phyloP scores from a whole-genome alignment of 2,329 filamentous ascomycete genomes.

The Trichophyton equinum region DNA sequence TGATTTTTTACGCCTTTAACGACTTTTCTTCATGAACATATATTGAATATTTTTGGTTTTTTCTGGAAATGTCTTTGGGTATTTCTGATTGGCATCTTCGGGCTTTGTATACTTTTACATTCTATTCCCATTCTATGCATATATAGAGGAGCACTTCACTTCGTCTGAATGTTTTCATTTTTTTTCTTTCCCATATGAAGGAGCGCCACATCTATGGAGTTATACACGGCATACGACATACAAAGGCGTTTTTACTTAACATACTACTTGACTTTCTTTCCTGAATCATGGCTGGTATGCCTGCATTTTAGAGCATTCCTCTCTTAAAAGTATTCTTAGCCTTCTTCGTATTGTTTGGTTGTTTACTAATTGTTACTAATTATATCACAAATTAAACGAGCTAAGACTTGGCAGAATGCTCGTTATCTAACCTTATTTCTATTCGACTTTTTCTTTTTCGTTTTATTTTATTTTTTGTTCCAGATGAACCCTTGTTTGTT shows the following conservation, averaged over 20 bases:
- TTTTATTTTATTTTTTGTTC: no score
- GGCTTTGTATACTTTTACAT: not conserved
- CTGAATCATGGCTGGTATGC: not conserved
- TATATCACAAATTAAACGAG: not conserved
- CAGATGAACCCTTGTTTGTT: not conserved
- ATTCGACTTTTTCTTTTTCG: no score
- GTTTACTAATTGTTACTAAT: not conserved
- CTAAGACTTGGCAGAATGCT: not conserved
- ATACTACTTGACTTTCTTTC: not conserved
- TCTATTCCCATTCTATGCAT: not conserved
- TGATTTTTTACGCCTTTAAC: conserved; percentile 1
- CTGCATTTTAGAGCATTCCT: not conserved
- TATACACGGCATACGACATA: not conserved
- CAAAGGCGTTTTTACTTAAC: not conserved
- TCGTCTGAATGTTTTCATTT: not conserved
- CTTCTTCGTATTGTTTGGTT: not conserved
- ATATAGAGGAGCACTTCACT: conserved; percentile 1
- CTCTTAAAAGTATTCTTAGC: no score
- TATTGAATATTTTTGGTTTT: not conserved
- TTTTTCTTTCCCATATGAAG: not conserved
- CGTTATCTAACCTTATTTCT: no score
- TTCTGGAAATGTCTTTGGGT: not conserved
- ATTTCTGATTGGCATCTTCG: not conserved
- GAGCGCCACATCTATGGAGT: not conserved
- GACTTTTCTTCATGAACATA: conserved; percentile 6